Percentiles rank a stretch among this genome's conserved stretches.
These are phyloP conservation scores for Pseudozyma sp. DNA, from an alignment of 1,284 basidiomycete genomes.

Conservation along the genomic window DNA sequence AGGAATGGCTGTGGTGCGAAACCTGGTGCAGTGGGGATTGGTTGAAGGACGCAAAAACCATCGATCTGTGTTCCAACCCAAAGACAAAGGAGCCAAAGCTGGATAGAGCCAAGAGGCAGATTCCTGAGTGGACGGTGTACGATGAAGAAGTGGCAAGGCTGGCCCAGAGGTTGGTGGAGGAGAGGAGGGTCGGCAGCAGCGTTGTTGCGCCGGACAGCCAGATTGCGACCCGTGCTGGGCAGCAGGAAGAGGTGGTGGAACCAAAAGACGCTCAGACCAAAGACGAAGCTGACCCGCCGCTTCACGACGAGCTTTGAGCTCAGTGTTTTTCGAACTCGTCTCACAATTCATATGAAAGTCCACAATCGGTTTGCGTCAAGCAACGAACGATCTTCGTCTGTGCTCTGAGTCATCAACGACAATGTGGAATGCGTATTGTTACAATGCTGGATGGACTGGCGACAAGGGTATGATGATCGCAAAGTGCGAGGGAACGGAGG, in stretches of 20 bases:
- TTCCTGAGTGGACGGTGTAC: slow-evolving; percentile 96
- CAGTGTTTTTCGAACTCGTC: not conserved
- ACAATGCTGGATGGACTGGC: not conserved
- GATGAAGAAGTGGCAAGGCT: slow-evolving; percentile 73
- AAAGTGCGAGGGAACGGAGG: not conserved
- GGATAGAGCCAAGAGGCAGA: slow-evolving; percentile 83
- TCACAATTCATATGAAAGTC: no score
- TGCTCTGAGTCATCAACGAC: no score
- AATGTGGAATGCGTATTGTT: no score
- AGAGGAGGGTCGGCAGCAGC: slow-evolving; percentile 24
- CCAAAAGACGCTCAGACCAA: not conserved
- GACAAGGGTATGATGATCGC: not conserved
- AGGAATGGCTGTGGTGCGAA: slow-evolving; percentile 68
- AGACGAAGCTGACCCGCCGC: not conserved
- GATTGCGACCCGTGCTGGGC: not conserved
- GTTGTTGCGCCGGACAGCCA: slow-evolving; percentile 40
- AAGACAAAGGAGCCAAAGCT: slow-evolving; percentile 90
- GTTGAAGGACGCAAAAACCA: slow-evolving; percentile 63
- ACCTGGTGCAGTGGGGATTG: slow-evolving; percentile 65
- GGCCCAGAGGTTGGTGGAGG: slow-evolving; percentile 58
- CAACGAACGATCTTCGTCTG: no score
- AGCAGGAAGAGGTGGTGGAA: not conserved
- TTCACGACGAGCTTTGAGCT: slow-evolving; percentile 27
- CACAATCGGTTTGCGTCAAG: not conserved
- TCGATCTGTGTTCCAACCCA: slow-evolving; percentile 69